Base-by-base conservation (phyloP, 805 yeast species). In the Candida odintsovae region DNA sequence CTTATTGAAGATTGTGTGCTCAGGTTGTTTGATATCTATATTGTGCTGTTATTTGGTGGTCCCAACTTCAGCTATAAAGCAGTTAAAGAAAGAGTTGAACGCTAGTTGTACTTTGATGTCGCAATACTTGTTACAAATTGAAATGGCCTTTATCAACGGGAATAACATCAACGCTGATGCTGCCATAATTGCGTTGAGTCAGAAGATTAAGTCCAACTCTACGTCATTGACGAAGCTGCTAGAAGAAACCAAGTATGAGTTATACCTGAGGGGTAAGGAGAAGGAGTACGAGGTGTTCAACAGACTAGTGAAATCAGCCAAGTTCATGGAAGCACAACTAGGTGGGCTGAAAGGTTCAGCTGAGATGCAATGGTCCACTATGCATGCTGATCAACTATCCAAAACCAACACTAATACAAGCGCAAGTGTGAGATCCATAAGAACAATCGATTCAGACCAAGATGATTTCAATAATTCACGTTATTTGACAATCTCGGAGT, bases 261-360 rank as follows among this genome's bases (percentile, higher is more conserved):
- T 83, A 19, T 67, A 63, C 22, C 25, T 78, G 2, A 51, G 54
- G 6, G 92, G 94, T 1, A 65, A 70, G 42, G 88, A 81, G 52
- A 52, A 61, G 4, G 83, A 84, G 56, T 81, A 72, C 64, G 48
- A 51, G 0, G 50, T 73, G 1, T 70, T 80, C 31, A 60, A 61
- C 12, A 59, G 72, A 33, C 62, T 83, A 21, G 84, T 79, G 1
- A 67, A 68, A 6, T 74, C 83, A 0, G 75, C 81, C 8, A 70
- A 74, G 36, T 68, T 74, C 11, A 58, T 86, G 50, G 64, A 75
- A 6, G 73, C 77, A 51, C 82, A 80, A 54, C 58, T 86, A 38
- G 83, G 84, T 43, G 92, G 92, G 1, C 66, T 87, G 52, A 69
- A 78, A 50, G 74, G 82, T 40, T 83, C 90, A 13, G 77, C 83